Percentiles rank a stretch among this genome's conserved stretches.
phyloP scores from a whole-genome alignment of 1,284 basidiomycete genomes.

The Ceratobasidium sp. region DNA sequence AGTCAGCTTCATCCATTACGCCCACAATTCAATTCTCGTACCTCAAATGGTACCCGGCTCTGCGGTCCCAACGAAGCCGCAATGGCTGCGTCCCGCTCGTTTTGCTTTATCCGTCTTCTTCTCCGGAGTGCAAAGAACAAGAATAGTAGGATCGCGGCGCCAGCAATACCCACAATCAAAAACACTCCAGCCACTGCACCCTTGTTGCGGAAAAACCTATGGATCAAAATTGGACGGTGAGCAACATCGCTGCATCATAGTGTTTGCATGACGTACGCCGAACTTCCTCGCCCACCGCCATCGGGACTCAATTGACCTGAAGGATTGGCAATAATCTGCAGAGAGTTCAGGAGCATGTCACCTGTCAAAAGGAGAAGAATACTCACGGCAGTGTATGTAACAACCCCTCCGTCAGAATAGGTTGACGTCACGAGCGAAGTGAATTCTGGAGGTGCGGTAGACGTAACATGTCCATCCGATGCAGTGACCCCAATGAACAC shows the following conservation, averaged over 20 bases:
- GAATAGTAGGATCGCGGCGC: constrained; percentile 73
- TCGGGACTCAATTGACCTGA: constrained; percentile 39
- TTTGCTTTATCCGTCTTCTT: constrained; percentile 64
- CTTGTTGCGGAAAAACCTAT: constrained; percentile 76
- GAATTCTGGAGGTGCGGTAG: constrained; percentile 24
- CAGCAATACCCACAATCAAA: constrained; percentile 76
- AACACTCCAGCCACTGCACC: constrained; percentile 82
- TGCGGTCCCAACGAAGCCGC: constrained; percentile 56
- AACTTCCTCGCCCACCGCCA: constrained; percentile 26
- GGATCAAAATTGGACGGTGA: constrained; percentile 7
- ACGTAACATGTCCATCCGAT: constrained; percentile 38
- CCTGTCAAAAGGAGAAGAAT: not conserved
- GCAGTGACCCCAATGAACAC: constrained; percentile 35
- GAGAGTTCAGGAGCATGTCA: not conserved
- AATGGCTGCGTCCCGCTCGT: constrained; percentile 73
- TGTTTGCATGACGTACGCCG: constrained; percentile 14
- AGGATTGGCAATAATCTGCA: constrained; percentile 38
- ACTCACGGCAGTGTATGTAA: constrained; percentile 34
- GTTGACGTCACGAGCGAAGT: constrained; percentile 35
- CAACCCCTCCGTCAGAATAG: constrained; percentile 34
- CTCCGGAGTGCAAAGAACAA: constrained; percentile 74
- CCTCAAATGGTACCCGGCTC: constrained; percentile 33
- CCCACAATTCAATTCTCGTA: not conserved
- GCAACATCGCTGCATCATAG: not conserved
- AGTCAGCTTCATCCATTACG: not conserved